Evolutionary conservation across 768 basidiomycete genomes (phyloP).

Genomic region (Mycena vitilis): DNA sequence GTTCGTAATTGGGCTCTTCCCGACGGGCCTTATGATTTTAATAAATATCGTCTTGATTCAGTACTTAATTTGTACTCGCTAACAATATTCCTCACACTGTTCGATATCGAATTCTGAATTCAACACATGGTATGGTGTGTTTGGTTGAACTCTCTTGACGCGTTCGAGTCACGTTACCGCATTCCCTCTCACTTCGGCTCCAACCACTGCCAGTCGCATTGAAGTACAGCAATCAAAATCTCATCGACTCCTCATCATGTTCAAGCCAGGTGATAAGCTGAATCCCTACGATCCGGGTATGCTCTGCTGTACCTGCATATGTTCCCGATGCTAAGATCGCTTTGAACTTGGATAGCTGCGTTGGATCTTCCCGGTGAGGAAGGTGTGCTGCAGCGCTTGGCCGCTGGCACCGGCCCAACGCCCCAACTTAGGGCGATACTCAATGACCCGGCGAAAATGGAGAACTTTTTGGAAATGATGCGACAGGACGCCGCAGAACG

Average conservation of each 20-base stretch:
- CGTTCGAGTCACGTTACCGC: no score
- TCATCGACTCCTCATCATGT: not conserved
- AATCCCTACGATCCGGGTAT: slow-evolving; percentile 27
- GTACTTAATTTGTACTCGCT: no score
- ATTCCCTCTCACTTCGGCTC: not conserved
- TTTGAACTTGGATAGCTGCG: slow-evolving; percentile 1
- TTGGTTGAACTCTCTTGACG: no score
- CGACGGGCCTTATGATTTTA: no score
- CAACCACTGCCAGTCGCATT: not conserved
- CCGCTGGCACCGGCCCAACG: slow-evolving; percentile 29
- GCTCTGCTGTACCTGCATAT: not conserved
- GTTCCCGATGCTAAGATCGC: not conserved
- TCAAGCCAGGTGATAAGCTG: slow-evolving; percentile 23
- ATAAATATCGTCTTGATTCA: no score
- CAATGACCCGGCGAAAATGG: slow-evolving; percentile 12
- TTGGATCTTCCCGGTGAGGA: slow-evolving; percentile 20
- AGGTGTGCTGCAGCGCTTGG: slow-evolving; percentile 15
- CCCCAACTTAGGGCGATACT: slow-evolving; percentile 11
- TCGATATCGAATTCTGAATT: no score
- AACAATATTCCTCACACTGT: no score
- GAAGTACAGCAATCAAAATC: not conserved
- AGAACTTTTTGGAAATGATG: slow-evolving; percentile 3
- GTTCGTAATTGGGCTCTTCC: no score
- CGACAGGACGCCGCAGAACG: slow-evolving; percentile 12
- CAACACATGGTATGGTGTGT: no score